Base-by-base conservation (phyloP, 495 filamentous ascomycete species). In the Penicillium macrosclerotiorum region DNA sequence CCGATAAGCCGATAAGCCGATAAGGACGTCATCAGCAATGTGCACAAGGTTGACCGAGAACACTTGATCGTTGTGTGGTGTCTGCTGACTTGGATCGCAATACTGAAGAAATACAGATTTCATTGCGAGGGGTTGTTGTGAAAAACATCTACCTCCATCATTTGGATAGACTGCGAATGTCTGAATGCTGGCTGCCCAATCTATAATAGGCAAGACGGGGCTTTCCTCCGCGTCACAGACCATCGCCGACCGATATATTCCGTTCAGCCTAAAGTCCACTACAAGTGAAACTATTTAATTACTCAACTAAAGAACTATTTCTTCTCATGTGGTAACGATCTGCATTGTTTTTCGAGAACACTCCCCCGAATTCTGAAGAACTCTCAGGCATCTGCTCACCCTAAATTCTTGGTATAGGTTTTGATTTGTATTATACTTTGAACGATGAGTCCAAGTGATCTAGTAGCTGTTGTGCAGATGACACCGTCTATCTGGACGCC, bases 1-100 rank as follows among this genome's bases (percentile, higher is more conserved):
- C 36, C 45, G 44, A 47, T 47, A 47, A 45, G 42, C 24, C 24
- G 31, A 44, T 44, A 44, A 44, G 42, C 3, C 14, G 14, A 11
- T 16, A 12, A 8, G 29, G 8, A 35, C 32, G 42, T 45, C 42
- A 45, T 36, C 17, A 13, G 32, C 12, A 8, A 20, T 17, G 26
- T 42, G 30, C 18, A 31, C 27, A n/a, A 17, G 12, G 18, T 29
- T 5, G n/a, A n/a, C n/a, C n/a, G n/a, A n/a, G n/a, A n/a, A n/a
- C n/a, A n/a, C n/a, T n/a, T n/a, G n/a, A n/a, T n/a, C n/a, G n/a
- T n/a, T n/a, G n/a, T n/a, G n/a, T n/a, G 1, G 20, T 7, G 3
- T 22, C 40, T 33, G 16, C n/a, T n/a, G n/a, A n/a, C n/a, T n/a
- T n/a, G n/a, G n/a, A n/a, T n/a, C n/a, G n/a, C n/a, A n/a, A n/a